These are phyloP conservation scores for Remersonia thermophila DNA, from an alignment of 2,329 filamentous ascomycete species.

Conservation along the genomic window DNA sequence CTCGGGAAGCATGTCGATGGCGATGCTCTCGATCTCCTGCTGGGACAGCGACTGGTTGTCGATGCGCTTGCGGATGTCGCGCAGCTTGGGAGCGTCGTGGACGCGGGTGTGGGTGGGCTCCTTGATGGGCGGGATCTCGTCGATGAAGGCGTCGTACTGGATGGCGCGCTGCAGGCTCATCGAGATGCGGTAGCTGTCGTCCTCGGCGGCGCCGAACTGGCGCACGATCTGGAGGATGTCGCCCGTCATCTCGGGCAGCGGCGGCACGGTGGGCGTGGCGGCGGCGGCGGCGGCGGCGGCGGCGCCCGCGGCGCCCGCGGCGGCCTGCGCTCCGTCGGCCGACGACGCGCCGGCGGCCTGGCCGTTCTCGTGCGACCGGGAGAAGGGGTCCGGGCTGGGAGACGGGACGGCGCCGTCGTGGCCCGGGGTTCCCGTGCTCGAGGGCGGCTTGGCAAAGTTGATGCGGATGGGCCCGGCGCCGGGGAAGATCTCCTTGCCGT, in stretches of 20 bases:
- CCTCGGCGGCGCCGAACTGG: slow-evolving; percentile 74
- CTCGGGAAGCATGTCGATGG: slow-evolving; percentile 87
- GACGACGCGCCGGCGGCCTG: slow-evolving; percentile 24
- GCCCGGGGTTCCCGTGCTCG: slow-evolving; percentile 77
- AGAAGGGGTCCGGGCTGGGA: slow-evolving; percentile 78
- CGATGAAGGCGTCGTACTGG: slow-evolving; percentile 55
- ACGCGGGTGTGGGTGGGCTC: slow-evolving; percentile 82
- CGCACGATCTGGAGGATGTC: slow-evolving; percentile 79
- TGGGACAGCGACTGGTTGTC: slow-evolving; percentile 84
- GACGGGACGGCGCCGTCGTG: slow-evolving; percentile 80
- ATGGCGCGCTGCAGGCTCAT: slow-evolving; percentile 66
- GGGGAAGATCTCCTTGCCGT: slow-evolving; percentile 96
- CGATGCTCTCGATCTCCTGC: slow-evolving; percentile 83
- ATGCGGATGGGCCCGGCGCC: slow-evolving; percentile 90
- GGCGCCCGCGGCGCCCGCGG: slow-evolving; percentile 28
- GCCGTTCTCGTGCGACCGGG: slow-evolving; percentile 39
- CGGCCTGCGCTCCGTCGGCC: slow-evolving; percentile 20
- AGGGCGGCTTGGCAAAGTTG: slow-evolving; percentile 93
- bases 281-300: slow-evolving; percentile 32
- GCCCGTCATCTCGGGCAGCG: slow-evolving; percentile 62
- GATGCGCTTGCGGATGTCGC: slow-evolving; percentile 93
- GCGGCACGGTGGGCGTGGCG: slow-evolving; percentile 53
- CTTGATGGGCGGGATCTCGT: slow-evolving; percentile 78
- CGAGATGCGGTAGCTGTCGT: slow-evolving; percentile 62
- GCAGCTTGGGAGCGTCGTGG: slow-evolving; percentile 85